These are phyloP conservation scores for Diaporthe citrichinensis DNA, from an alignment of 2,329 filamentous ascomycete species.

Conservation along the genomic window DNA sequence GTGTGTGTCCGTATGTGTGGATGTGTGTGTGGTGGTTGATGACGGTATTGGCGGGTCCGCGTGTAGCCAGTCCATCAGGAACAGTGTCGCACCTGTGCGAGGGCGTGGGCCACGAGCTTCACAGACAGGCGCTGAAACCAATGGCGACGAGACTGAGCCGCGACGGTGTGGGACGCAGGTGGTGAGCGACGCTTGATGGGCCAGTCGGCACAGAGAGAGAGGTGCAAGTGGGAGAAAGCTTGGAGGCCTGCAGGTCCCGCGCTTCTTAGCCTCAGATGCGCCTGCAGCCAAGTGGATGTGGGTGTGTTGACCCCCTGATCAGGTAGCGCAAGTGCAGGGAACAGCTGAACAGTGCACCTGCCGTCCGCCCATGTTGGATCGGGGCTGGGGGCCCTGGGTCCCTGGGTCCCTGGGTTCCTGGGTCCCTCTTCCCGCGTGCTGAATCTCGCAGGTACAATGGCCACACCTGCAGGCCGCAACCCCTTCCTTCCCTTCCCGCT, in stretches of 20 bases:
- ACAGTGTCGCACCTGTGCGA: constrained; percentile 2
- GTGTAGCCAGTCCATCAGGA: constrained; percentile 26
- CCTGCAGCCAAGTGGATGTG: constrained; percentile 9
- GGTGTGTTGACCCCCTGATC: constrained; percentile 27
- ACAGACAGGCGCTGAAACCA: constrained; percentile 36
- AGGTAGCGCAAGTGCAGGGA: constrained; percentile 22
- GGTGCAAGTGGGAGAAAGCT: constrained; percentile 6
- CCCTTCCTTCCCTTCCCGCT: neutral
- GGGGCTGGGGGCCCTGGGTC: neutral
- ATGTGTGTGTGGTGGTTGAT: neutral
- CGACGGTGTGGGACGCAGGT: constrained; percentile 21
- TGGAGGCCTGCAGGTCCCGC: constrained; percentile 30
- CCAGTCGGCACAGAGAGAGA: constrained; percentile 7
- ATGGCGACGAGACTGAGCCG: constrained; percentile 30
- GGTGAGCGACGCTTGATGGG: constrained; percentile 25
- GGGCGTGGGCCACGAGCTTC: constrained; percentile 1
- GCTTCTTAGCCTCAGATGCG: constrained; percentile 17
- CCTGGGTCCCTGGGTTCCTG: neutral
- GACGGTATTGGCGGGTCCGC: constrained; percentile 10
- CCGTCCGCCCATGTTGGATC: constrained; percentile 25
- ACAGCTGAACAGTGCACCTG: constrained; percentile 41
- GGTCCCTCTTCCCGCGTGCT: neutral
- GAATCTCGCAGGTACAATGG: neutral
- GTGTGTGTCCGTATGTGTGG: neutral
- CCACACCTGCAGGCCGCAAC: neutral